Evolutionary conservation across 148 eudicot genomes (phyloP), one percentile per base, ranked within the genome.

Genomic region (Diospyros lotus): DNA sequence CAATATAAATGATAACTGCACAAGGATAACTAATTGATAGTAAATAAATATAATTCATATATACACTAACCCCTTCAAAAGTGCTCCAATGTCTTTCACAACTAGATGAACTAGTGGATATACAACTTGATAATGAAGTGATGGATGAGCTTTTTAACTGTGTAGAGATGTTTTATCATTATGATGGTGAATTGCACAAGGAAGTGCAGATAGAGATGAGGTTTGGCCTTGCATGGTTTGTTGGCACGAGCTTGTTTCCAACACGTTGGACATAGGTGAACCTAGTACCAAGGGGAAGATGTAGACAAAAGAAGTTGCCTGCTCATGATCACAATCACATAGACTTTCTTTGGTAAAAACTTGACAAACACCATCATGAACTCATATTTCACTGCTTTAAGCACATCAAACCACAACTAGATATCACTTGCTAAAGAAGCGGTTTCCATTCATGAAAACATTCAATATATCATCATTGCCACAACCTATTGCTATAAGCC

Each of bases 331-430:
- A 90, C 92, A 1, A 88, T 87, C 0, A 86, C 82, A 42, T 82
- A 91, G 0, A 81, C 66, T 0, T 90, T 90, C 74, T 67, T 59
- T 12, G 58, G 45, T 3, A 76, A 44, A 5, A 12, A 58, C 3
- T 90, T 86, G 70, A 88, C 80, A 70, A 88, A 74, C 12, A 92
- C 68, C 1, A 92, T 90, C 95, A 90, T 86, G 55, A 90, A 73
- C 74, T 92, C 95, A n/a, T 92, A 92, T 87, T 91, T 95, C 95
- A 93, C 95, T 93, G 90, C 55, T 93, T 95, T 2, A 92, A 68
- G 66, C 97, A 92, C 0, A 92, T 93, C 0, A 91, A 88, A 1
- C 83, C 66, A 28, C 95, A 90, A 39, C 88, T 90, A 0, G 95
- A 93, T 6, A 88, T 41, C 3, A 89, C 90, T 0, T 87, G 84